A percentile compares a stretch with the other conserved stretches of the same genome.
These are phyloP conservation scores for Penicillium antarcticum DNA, from an alignment of 495 filamentous ascomycete species.

Conservation along the genomic window DNA sequence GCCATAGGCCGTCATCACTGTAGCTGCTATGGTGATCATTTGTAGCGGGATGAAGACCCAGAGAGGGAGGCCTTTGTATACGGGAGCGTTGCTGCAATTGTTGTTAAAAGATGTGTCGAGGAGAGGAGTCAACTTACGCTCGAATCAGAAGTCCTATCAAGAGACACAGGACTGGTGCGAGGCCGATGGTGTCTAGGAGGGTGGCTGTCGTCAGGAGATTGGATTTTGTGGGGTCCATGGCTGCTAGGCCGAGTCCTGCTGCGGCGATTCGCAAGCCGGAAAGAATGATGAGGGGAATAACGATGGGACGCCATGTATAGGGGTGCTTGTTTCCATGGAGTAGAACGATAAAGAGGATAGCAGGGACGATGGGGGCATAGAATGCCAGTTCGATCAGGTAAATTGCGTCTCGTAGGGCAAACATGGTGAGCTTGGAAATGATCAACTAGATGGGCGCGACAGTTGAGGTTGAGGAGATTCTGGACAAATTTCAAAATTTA, in stretches of 20 bases:
- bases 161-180: constrained; percentile 1
- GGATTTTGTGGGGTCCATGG: constrained; percentile 1
- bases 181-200: not conserved
- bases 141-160: constrained; percentile 1
- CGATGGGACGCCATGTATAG: constrained; percentile 5
- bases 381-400: constrained; percentile 7
- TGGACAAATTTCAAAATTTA: too few species aligned
- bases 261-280: constrained; percentile 1
- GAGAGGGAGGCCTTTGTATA: not conserved
- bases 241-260: constrained; percentile 1
- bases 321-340: not conserved
- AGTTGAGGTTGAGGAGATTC: not conserved
- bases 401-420: constrained; percentile 2
- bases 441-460: not conserved
- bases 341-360: not conserved
- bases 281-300: constrained; percentile 1
- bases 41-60: constrained; percentile 2
- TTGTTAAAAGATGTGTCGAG: not conserved
- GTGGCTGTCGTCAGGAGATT: not conserved
- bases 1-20: constrained; percentile 2
- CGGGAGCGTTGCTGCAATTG: not conserved
- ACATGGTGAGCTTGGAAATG: not conserved
- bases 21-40: not conserved
- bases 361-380: constrained; percentile 1
- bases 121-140: not conserved